A percentile compares a stretch with the other conserved stretches of the same genome.
phyloP scores from a whole-genome alignment of 129 eudicot species.

The Centrapalus pauciflorus region DNA sequence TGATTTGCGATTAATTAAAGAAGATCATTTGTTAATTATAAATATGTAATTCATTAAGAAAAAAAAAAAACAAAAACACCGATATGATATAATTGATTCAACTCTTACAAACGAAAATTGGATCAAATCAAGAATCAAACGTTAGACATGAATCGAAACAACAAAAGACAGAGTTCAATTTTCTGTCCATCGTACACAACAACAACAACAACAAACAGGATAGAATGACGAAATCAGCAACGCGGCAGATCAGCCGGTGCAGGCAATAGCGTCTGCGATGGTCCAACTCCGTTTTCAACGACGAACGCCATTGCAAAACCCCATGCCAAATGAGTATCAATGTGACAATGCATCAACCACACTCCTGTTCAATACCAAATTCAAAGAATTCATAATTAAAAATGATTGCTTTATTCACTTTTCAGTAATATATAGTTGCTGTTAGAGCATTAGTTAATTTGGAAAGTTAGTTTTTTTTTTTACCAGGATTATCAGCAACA shows the following conservation, averaged over 20 bases:
- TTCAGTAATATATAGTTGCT: too few species aligned
- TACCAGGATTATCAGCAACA: constrained; percentile 68
- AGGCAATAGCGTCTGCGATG: constrained; percentile 28
- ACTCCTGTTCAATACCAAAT: constrained; percentile 35
- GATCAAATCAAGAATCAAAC: not conserved
- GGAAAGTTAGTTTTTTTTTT: too few species aligned
- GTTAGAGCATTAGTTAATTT: too few species aligned
- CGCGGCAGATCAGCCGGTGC: constrained; percentile 47
- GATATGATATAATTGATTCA: not conserved
- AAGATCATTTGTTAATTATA: too few species aligned
- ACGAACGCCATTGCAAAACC: constrained; percentile 51
- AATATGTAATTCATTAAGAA: too few species aligned
- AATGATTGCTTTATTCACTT: too few species aligned
- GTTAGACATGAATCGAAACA: not conserved
- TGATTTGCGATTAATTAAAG: too few species aligned
- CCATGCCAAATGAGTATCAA: constrained; percentile 53
- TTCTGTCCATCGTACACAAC: not conserved
- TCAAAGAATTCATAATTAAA: not conserved
- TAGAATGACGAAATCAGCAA: constrained; percentile 18
- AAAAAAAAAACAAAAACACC: not conserved
- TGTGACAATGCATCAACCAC: constrained; percentile 74
- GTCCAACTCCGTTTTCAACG: constrained; percentile 53
- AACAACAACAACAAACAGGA: too few species aligned
- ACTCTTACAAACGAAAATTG: not conserved
- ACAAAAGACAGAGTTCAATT: not conserved